These are phyloP conservation scores for Globisporangium nagaii DNA, from an alignment of 352 stramenopile genomes.

Conservation along the genomic window DNA sequence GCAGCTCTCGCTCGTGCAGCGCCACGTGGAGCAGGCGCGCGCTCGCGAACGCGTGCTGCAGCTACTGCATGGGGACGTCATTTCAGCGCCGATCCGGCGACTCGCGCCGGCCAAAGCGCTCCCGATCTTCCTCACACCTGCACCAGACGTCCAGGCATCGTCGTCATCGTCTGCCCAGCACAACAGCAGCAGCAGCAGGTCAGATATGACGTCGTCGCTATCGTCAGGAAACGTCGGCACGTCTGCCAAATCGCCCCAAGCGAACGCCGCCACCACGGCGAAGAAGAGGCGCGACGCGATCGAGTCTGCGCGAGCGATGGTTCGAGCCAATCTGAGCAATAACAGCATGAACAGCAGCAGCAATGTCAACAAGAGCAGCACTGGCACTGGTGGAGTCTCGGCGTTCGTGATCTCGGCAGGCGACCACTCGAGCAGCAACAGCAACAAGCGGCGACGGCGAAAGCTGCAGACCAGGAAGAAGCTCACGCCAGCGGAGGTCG, in stretches of 20 bases:
- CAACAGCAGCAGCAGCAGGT: neutral
- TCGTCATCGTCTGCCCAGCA: neutral
- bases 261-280: neutral
- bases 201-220: neutral
- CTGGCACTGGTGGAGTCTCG: neutral
- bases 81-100: neutral
- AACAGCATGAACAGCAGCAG: neutral
- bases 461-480: slow-evolving; percentile 19
- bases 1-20: slow-evolving; percentile 46
- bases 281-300: slow-evolving; percentile 27
- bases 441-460: slow-evolving; percentile 21
- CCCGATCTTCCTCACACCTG: slow-evolving; percentile 8
- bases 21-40: slow-evolving; percentile 43
- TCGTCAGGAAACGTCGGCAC: neutral
- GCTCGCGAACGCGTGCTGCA: slow-evolving; percentile 49
- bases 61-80: slow-evolving; percentile 20
- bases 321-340: slow-evolving; percentile 18
- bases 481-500: slow-evolving; percentile 21
- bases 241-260: neutral
- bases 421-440: slow-evolving; percentile 20
- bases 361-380: neutral
- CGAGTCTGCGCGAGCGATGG: slow-evolving; percentile 26
- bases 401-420: slow-evolving; percentile 44
- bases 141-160: neutral
- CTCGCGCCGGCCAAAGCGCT: neutral